These are phyloP conservation scores for Gossypium gossypioides DNA, from an alignment of 441 rosid species.

Conservation along the genomic window DNA sequence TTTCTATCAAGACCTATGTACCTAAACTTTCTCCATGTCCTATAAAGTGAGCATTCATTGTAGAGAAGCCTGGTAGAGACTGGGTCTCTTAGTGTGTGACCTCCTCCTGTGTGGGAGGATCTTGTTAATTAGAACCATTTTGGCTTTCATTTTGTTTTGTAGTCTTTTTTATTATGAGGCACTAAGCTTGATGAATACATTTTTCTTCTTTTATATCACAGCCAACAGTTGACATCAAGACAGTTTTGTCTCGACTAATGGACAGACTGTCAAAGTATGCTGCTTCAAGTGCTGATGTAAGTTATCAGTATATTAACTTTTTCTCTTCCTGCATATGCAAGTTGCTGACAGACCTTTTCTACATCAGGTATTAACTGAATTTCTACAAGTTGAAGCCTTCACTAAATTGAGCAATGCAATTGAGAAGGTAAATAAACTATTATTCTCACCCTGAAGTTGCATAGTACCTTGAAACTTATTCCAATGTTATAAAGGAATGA, in stretches of 20 bases:
- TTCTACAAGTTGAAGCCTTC: slow-evolving; percentile 70
- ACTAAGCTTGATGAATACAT: background rate
- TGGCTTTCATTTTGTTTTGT: background rate
- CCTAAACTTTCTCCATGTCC: background rate
- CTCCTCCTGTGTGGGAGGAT: background rate
- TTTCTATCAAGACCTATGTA: background rate
- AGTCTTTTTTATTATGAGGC: background rate
- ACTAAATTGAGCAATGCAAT: slow-evolving; percentile 56
- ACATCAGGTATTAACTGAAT: slow-evolving; percentile 50
- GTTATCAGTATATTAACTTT: slow-evolving; percentile 14
- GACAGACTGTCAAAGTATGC: slow-evolving; percentile 66
- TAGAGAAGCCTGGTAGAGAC: background rate
- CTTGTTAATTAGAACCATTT: background rate
- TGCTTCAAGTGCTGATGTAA: slow-evolving; percentile 54
- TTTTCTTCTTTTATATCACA: slow-evolving; percentile 24
- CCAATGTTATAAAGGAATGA: background rate
- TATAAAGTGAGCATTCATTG: background rate
- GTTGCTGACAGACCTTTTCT: slow-evolving; percentile 14
- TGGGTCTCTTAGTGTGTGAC: background rate
- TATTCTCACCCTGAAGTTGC: slow-evolving; percentile 9
- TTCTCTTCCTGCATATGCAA: slow-evolving; percentile 4
- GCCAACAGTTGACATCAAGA: slow-evolving; percentile 59
- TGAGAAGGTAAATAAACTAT: slow-evolving; percentile 39
- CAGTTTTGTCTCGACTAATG: slow-evolving; percentile 54
- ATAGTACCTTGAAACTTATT: slow-evolving; percentile 8